phyloP scores from a whole-genome alignment of 768 basidiomycete species.

The Royoungia palumana region DNA sequence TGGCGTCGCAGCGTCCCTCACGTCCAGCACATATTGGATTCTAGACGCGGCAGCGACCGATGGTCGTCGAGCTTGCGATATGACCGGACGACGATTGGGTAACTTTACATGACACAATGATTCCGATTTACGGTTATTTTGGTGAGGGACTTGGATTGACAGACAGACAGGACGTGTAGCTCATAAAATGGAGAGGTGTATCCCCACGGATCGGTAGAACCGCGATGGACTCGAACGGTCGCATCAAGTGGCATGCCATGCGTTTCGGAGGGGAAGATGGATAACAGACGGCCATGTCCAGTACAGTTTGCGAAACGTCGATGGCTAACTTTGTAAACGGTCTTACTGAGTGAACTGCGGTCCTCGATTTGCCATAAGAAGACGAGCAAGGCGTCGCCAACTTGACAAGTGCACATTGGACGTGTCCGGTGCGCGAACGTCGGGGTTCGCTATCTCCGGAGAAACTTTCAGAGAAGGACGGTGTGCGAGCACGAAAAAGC shows the following conservation, averaged over 20 bases:
- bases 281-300: too few relatives aligned
- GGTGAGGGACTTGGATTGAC: too few relatives aligned
- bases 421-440: conserved; percentile 9
- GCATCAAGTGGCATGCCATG: neutral
- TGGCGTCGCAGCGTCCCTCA: too few relatives aligned
- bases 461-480: neutral
- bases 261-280: neutral
- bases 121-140: neutral
- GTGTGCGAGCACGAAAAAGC: neutral
- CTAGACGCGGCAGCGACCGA: neutral
- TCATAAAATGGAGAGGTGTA: neutral
- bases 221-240: neutral
- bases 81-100: neutral
- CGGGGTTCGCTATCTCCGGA: conserved; percentile 13
- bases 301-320: neutral
- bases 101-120: too few relatives aligned
- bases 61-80: neutral
- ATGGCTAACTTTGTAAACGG: too few relatives aligned
- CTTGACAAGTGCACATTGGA: conserved; percentile 9
- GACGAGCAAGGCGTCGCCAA: neutral
- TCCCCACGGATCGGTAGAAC: neutral
- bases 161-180: neutral
- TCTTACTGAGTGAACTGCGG: neutral
- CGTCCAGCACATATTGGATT: too few relatives aligned
- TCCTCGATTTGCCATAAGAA: neutral